Base-by-base conservation (phyloP, 176 grass and related monocot species). In the maize (Zea mays) region DNA sequence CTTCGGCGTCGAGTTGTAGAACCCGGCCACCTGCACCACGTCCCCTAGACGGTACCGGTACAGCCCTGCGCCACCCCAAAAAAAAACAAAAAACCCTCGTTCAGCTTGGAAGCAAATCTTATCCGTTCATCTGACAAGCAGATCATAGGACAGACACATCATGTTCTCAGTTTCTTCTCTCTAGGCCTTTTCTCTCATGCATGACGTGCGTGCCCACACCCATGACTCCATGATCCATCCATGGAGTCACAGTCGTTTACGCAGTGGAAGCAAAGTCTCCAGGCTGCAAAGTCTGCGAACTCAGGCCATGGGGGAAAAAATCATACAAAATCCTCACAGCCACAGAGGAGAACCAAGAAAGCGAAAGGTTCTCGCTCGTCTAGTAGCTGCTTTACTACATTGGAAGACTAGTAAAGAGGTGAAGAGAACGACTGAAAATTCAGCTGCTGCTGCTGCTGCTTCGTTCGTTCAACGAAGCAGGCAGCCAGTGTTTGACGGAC, bases 1-100 rank as follows among this genome's bases (percentile, higher is more conserved):
- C 85, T 90, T 86, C n/a, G 94, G 91, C 11, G 94, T 85, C 34
- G 87, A 81, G 85, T 97, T 97, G 91, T 97, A 71, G 64, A 97
- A 97, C 3, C 86, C 94, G 2, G 87, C 73, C 14, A 97, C 89
- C 56, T 66, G 76, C 65, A 97, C 88, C 42, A 97, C 69, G 49
- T 97, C 94, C 1, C 91, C 94, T 37, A 97, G 73, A 8, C 94
- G 64, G 65, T 97, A 97, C 17, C 94, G 84, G 67, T 97, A 97
- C 3, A 91, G 0, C 27, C 94, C 94, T 93, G 89, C 19, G 44
- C 44, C 44, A 46, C n/a, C n/a, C n/a, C n/a, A n/a, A n/a, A n/a
- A n/a, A n/a, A n/a, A 66, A 39, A 27, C 0, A 27, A 27, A 27
- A 27, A 27, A 27, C 27, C 27, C 27, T 27, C 27, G 27, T 27